A percentile compares a stretch with the other conserved stretches of the same genome.
Conservation (phyloP, 129 eudicot species). For the Artemisia annua region DNA sequence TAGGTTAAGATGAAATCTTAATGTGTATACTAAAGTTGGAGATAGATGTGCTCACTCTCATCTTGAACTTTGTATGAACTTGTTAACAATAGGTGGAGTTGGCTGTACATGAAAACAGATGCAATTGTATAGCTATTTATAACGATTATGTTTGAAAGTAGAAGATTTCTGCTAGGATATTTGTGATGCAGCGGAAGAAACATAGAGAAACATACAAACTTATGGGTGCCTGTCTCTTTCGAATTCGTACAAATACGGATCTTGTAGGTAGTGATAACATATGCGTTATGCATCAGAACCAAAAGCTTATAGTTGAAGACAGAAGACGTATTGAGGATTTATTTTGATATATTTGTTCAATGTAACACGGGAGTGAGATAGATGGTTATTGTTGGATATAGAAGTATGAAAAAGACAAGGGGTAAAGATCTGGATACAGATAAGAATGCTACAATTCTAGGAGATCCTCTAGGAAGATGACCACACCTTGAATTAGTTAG, state of each 20-base stretch:
- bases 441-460: background rate
- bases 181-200: slow-evolving; percentile 33
- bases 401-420: background rate
- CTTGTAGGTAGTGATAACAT: slow-evolving; percentile 13
- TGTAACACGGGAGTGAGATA: background rate
- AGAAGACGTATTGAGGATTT: background rate
- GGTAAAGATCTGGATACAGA: background rate
- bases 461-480: background rate
- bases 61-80: slow-evolving; percentile 40
- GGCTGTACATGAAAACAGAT: slow-evolving; percentile 25
- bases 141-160: slow-evolving; percentile 32
- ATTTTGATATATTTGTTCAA: background rate
- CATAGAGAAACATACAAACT: slow-evolving; percentile 51
- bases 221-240: slow-evolving; percentile 43
- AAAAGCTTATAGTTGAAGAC: background rate
- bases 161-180: slow-evolving; percentile 36
- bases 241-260: slow-evolving; percentile 16
- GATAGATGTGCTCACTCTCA: slow-evolving; percentile 59
- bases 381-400: background rate
- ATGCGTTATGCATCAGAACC: background rate
- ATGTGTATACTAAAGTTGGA: background rate
- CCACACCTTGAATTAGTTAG: background rate
- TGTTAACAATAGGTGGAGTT: slow-evolving; percentile 16
- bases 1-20: slow-evolving; percentile 16
- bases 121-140: slow-evolving; percentile 28